Percentiles rank a stretch among this genome's conserved stretches.
Evolutionary conservation across 345 rosid species (phyloP).

Genomic region (Eucalyptus fibrosa): DNA sequence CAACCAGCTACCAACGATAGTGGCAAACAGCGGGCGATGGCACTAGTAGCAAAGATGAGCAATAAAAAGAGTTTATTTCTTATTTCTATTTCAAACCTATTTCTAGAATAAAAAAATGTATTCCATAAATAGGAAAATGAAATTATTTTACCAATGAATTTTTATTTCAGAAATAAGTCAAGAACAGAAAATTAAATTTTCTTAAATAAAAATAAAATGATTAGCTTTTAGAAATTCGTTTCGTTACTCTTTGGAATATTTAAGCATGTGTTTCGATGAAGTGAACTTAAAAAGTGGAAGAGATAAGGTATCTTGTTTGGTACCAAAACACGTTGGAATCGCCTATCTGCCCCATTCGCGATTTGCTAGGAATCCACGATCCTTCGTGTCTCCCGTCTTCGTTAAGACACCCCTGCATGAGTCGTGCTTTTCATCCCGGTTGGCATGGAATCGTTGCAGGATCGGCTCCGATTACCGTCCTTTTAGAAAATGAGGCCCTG

Average conservation of each 20-base stretch:
- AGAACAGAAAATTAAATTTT: accelerated
- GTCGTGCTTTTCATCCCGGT: background rate
- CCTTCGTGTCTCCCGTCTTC: background rate
- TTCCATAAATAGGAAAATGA: accelerated
- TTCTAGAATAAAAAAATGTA: accelerated
- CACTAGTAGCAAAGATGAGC: too few relatives aligned
- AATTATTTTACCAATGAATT: too few relatives aligned
- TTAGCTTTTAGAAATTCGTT: too few relatives aligned
- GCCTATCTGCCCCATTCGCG: background rate
- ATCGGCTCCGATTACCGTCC: background rate
- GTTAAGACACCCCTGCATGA: background rate
- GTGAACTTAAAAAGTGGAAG: too few relatives aligned
- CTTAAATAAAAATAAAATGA: too few relatives aligned
- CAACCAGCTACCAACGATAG: accelerated
- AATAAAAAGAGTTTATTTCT: too few relatives aligned
- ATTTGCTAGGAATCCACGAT: background rate
- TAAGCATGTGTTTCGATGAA: too few relatives aligned
- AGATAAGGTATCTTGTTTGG: background rate
- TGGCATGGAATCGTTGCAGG: background rate
- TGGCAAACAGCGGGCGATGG: accelerated
- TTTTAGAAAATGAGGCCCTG: background rate
- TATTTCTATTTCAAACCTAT: accelerated
- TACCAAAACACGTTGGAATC: background rate
- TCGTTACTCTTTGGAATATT: too few relatives aligned
- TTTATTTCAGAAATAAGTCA: accelerated